Base-by-base conservation (phyloP, 257 asterid species). In the Euphrasia confusa region DNA sequence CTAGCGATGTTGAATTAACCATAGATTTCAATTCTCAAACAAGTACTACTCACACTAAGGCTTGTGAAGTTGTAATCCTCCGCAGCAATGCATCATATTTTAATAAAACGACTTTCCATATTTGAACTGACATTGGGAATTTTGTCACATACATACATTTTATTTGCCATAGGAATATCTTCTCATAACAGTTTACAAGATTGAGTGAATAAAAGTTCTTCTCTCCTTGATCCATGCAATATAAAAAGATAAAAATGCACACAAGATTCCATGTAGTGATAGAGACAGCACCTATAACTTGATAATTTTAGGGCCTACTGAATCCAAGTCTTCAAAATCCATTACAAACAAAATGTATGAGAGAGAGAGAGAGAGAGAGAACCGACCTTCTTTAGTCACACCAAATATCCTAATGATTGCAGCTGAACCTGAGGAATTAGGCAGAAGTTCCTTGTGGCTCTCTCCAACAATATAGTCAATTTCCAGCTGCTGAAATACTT, bases 401-500 rank as follows among this genome's bases (percentile, higher is more conserved):
- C 99, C 97, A 64, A 89, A 93, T 18, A 93, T 84, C 79, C 96
- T 75, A 68, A 93, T 76, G 68, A 93, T 82, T 60, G 99, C 97
- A 37, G 95, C 90, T 9, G 85, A 77, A 10, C 99, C 96, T 13
- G 90, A 75, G 58, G 86, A 82, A 60, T 66, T 74, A n/a, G 96
- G 86, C 53, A 89, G 62, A 62, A 89, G 75, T 71, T 80, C 89
- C 79, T 81, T 87, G 70, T 83, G 81, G 73, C 80, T 82, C 30
- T 83, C 94, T 48, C 94, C 96, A 59, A 93, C 85, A 10, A 89
- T 73, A 52, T 87, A 93, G 77, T 93, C 96, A 54, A 93, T 89
- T 66, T 93, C 99, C 84, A 93, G 66, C 77, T 93, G 97, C 71
- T 93, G 99, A 79, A 93, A 93, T 14, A 77, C 96, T 91, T 13